Evolutionary conservation across 2,329 filamentous ascomycete species (phyloP).

Genomic region (Rhynchosporium graminicola): DNA sequence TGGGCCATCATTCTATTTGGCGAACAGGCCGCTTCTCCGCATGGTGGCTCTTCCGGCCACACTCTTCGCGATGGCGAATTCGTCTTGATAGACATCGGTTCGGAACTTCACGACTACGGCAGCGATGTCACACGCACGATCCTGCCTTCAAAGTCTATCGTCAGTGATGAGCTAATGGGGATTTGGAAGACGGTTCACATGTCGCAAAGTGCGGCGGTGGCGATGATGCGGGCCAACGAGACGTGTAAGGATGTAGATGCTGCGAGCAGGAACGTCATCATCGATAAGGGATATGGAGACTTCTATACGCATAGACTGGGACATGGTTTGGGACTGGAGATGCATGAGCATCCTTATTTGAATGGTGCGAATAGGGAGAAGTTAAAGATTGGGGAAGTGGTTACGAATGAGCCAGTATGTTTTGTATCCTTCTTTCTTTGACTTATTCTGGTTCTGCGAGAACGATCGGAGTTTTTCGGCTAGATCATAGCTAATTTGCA

Average conservation of each 20-base stretch:
- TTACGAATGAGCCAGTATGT: conserved; percentile 58
- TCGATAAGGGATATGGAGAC: conserved; percentile 48
- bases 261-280: conserved; percentile 57
- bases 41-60: conserved; percentile 47
- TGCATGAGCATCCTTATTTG: conserved; percentile 64
- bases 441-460: too few species aligned
- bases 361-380: conserved; percentile 58
- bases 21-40: conserved; percentile 44
- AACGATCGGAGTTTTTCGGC: background rate
- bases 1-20: conserved; percentile 65
- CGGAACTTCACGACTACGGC: conserved; percentile 59
- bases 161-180: conserved; percentile 42
- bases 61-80: conserved; percentile 55
- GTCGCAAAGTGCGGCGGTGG: conserved; percentile 57
- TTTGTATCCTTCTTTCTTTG: background rate
- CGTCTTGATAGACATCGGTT: conserved; percentile 61
- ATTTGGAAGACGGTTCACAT: conserved; percentile 62
- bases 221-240: conserved; percentile 51
- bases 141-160: conserved; percentile 28
- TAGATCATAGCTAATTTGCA: background rate
- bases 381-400: conserved; percentile 58
- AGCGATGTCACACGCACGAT: conserved; percentile 65
- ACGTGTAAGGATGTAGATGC: conserved; percentile 61
- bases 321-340: conserved; percentile 65
- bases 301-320: conserved; percentile 63